These are phyloP conservation scores for Micromonas commoda DNA, from an alignment of 139 green algal genomes.

Conservation along the genomic window DNA sequence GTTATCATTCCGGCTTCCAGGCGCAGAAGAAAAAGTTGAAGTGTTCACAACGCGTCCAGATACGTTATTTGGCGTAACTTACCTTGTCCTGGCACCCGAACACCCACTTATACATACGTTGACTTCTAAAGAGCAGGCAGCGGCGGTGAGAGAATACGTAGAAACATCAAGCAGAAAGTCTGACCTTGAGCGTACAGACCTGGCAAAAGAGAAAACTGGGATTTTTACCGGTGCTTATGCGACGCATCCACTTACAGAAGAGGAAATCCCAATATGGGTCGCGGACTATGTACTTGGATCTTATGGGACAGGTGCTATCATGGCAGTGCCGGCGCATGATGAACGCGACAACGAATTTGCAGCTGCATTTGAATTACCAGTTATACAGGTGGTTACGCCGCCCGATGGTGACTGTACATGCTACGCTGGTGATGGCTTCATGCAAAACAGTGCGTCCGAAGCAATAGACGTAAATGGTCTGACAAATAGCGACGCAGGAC, in stretches of 20 bases:
- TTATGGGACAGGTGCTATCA: slow-evolving; percentile 93
- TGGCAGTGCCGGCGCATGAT: slow-evolving; percentile 96
- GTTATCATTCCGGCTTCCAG: slow-evolving; percentile 35
- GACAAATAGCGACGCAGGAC: slow-evolving; percentile 39
- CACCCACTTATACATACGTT: slow-evolving; percentile 72
- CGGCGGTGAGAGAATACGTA: slow-evolving; percentile 68
- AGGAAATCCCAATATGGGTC: slow-evolving; percentile 82
- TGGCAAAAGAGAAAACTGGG: slow-evolving; percentile 84
- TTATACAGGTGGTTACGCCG: slow-evolving; percentile 49
- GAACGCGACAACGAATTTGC: slow-evolving; percentile 87
- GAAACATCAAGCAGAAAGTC: slow-evolving; percentile 68
- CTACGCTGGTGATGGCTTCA: slow-evolving; percentile 7
- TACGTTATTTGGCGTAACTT: slow-evolving; percentile 94
- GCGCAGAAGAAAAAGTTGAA: slow-evolving; percentile 4
- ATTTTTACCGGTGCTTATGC: slow-evolving; percentile 82
- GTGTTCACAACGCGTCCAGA: slow-evolving; percentile 66
- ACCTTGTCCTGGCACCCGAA: slow-evolving; percentile 93
- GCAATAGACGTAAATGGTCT: slow-evolving; percentile 53
- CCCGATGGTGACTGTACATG: background rate
- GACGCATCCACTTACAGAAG: slow-evolving; percentile 73
- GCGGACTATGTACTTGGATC: slow-evolving; percentile 94
- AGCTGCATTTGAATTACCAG: slow-evolving; percentile 57
- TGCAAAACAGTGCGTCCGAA: slow-evolving; percentile 21
- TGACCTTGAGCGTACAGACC: slow-evolving; percentile 88
- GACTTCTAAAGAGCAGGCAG: slow-evolving; percentile 41